Evolutionary conservation across 2,329 filamentous ascomycete species (phyloP).

Genomic region (Didymella lethalis): DNA sequence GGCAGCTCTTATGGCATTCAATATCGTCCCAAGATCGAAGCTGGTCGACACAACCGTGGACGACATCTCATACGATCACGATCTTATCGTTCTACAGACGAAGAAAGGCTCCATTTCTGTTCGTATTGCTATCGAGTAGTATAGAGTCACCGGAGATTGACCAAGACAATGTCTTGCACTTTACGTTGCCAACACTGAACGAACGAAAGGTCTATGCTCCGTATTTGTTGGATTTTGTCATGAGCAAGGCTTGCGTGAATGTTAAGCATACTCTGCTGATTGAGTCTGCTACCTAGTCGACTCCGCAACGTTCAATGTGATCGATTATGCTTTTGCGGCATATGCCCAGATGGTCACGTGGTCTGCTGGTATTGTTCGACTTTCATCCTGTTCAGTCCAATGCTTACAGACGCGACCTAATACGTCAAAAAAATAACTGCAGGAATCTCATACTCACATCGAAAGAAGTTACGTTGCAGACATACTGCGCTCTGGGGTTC

Average conservation of each 20-base stretch:
- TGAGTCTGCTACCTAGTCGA: neutral
- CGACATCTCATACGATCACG: conserved; percentile 37
- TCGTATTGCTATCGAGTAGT: conserved; percentile 34
- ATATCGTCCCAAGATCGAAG: conserved; percentile 33
- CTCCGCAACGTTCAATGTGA: neutral
- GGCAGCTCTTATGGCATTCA: conserved; percentile 32
- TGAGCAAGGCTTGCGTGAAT: neutral
- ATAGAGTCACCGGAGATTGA: neutral
- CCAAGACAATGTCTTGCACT: neutral
- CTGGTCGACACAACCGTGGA: conserved; percentile 37
- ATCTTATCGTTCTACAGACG: conserved; percentile 38
- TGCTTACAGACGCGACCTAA: neutral
- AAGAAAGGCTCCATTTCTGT: conserved; percentile 38
- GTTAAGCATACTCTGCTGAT: neutral
- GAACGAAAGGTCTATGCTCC: neutral
- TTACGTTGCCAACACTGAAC: too few relatives aligned
- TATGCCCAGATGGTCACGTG: neutral
- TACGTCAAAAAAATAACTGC: neutral
- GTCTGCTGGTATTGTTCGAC: neutral
- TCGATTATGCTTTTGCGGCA: neutral
- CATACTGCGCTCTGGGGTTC: neutral
- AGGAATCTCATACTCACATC: neutral
- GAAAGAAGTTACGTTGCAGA: neutral
- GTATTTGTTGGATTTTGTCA: too few relatives aligned
- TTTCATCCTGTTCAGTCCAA: neutral